Percentiles rank a stretch among this genome's conserved stretches.
These are phyloP conservation scores for Candida gorgasii DNA, from an alignment of 805 yeast species.

Conservation along the genomic window DNA sequence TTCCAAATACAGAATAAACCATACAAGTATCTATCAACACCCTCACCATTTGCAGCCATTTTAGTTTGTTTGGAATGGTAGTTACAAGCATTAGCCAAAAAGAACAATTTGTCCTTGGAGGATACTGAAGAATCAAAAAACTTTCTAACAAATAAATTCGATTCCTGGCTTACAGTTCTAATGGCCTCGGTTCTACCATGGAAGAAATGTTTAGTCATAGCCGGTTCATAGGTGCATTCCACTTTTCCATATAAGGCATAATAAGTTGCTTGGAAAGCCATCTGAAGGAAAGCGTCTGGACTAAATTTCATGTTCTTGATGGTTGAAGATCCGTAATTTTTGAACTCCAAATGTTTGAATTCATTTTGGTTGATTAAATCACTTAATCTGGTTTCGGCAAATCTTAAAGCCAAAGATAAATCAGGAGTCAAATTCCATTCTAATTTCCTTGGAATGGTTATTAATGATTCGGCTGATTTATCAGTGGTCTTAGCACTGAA, in stretches of 20 bases:
- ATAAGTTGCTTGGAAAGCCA: conserved; percentile 91
- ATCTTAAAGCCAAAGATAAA: conserved; percentile 73
- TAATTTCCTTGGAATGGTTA: conserved; percentile 78
- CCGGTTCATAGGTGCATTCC: conserved; percentile 94
- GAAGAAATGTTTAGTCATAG: conserved; percentile 85
- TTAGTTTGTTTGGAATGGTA: conserved; percentile 69
- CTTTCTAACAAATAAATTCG: conserved; percentile 79
- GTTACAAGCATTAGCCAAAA: conserved; percentile 66
- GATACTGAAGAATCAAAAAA: conserved; percentile 69
- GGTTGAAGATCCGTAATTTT: conserved; percentile 67
- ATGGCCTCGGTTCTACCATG: conserved; percentile 95
- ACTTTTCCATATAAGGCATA: conserved; percentile 90
- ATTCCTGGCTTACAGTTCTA: conserved; percentile 78
- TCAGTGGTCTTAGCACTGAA: neutral
- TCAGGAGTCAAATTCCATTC: conserved; percentile 86
- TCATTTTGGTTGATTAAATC: conserved; percentile 90
- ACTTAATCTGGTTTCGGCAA: conserved; percentile 86
- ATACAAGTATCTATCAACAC: conserved; percentile 90
- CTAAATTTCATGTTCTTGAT: conserved; percentile 85
- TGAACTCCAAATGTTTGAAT: conserved; percentile 76
- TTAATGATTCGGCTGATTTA: conserved; percentile 33
- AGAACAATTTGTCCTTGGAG: conserved; percentile 57
- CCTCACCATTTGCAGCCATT: conserved; percentile 71
- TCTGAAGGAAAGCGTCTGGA: conserved; percentile 93
- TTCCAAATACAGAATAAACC: conserved; percentile 90